Base-by-base conservation (phyloP, 208 protist genomes). In the Acanthamoeba healyi region DNA sequence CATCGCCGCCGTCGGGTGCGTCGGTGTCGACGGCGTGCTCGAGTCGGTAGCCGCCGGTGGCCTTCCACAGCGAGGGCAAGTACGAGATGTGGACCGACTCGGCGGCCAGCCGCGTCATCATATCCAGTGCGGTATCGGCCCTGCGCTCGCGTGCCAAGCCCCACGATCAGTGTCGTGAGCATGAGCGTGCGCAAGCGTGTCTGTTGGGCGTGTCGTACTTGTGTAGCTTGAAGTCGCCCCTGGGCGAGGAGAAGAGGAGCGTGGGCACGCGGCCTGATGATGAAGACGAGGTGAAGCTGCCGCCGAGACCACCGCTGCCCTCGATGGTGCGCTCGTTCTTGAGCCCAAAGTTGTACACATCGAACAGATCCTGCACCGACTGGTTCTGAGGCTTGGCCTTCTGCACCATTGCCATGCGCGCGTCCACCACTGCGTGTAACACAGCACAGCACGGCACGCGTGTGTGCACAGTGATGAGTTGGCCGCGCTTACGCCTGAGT, bases 291-390 rank as follows among this genome's bases (percentile, higher is more conserved):
- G 58, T 34, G 58, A 17, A 17, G 5, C 4, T 32, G 58, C 58
- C 49, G 26, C 10, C 54, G 54, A 15, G 12, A 26, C 17, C 54
- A 19, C 58, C 58, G 24, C 49, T 54, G 49, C 49, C 15, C 49
- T 54, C 10, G 10, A 15, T 54, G 49, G 49, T 54, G 49, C 67
- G 67, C 34, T 77, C 67, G 38, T 46, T 44, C 67, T 77, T 77
- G 67, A 77, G 67, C 19, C 67, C 67, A 77, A 77, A 77, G 36
- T 77, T 77, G 67, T 77, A 77, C 34, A 77, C 67, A 22, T 77
- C 67, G 67, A 77, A 77, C 34, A 77, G 36, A 44, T 79, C 67
- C 38, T 79, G 67, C 36, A 79, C 67, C 32, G 67, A 79, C 67
- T 79, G 67, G 38, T 79, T 79, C 38, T 79, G 67, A 2, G 67